phyloP scores from a whole-genome alignment of 129 eudicot species.

The Saposhnikovia divaricata region DNA sequence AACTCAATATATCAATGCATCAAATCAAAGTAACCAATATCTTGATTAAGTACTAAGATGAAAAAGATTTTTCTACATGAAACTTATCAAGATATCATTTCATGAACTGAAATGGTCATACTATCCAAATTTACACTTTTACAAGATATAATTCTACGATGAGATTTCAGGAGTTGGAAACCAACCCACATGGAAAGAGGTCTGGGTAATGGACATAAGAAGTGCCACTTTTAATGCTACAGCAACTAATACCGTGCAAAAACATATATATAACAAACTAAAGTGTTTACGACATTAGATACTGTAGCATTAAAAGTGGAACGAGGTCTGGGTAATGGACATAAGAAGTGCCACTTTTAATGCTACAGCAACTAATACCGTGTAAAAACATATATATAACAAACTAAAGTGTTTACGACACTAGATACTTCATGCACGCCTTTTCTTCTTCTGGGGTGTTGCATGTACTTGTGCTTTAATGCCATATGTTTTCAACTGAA shows the following conservation, averaged over 20 bases:
- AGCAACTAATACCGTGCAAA: background rate
- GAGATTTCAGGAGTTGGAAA: background rate
- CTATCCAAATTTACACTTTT: background rate
- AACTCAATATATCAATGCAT: no score
- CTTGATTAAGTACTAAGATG: background rate
- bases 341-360: background rate
- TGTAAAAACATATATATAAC: background rate
- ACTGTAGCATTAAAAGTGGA: no score
- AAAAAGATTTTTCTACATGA: background rate
- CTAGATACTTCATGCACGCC: slow-evolving; percentile 8
- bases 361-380: background rate
- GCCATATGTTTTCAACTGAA: slow-evolving; percentile 51
- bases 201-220: background rate
- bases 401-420: background rate
- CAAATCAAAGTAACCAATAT: background rate
- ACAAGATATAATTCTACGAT: background rate
- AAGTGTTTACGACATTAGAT: background rate
- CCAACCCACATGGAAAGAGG: background rate
- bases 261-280: background rate
- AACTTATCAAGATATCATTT: background rate
- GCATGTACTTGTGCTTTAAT: slow-evolving; percentile 51
- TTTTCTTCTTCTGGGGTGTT: slow-evolving; percentile 48
- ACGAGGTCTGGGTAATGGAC: background rate
- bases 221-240: background rate
- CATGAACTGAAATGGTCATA: background rate